These are phyloP conservation scores for Blechomonas ayalai DNA, from an alignment of 208 protist genomes.

Conservation along the genomic window DNA sequence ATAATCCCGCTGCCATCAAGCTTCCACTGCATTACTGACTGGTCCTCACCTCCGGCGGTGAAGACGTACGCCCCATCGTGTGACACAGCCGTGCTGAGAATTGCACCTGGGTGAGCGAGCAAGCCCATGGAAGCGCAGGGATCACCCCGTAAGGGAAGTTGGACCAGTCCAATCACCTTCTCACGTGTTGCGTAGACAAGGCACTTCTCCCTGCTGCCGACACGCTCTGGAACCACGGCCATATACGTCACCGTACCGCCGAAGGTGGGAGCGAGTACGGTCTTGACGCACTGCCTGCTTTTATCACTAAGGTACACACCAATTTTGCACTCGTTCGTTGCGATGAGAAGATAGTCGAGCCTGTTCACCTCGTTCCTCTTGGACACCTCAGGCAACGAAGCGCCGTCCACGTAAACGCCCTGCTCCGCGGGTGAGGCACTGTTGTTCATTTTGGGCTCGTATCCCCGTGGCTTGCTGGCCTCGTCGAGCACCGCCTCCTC, in stretches of 20 bases:
- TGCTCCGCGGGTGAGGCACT: not conserved
- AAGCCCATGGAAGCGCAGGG: conserved; percentile 87
- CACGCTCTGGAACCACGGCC: conserved; percentile 29
- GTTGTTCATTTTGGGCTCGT: not conserved
- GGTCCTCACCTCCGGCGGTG: conserved; percentile 88
- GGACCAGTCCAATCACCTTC: conserved; percentile 89
- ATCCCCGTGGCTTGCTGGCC: conserved; percentile 21
- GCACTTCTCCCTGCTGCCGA: conserved; percentile 22
- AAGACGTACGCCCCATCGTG: conserved; percentile 84
- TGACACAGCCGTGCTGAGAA: conserved; percentile 61
- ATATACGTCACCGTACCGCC: conserved; percentile 82
- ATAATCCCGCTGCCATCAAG: conserved; percentile 56
- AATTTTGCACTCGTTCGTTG: conserved; percentile 90
- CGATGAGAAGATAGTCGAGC: conserved; percentile 67
- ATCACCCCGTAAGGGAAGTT: conserved; percentile 90
- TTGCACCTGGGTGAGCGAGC: conserved; percentile 89
- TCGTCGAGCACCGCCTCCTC: conserved; percentile 31
- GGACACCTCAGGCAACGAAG: not conserved
- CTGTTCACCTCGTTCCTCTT: conserved; percentile 11
- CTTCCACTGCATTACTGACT: conserved; percentile 87
- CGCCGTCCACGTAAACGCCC: not conserved
- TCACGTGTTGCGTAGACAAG: conserved; percentile 86
- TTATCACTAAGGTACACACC: conserved; percentile 74
- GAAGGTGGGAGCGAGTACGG: conserved; percentile 88
- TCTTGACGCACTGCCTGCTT: conserved; percentile 85